These are phyloP conservation scores for Vaccinium darrowii DNA, from an alignment of 148 eudicot genomes.

Conservation along the genomic window DNA sequence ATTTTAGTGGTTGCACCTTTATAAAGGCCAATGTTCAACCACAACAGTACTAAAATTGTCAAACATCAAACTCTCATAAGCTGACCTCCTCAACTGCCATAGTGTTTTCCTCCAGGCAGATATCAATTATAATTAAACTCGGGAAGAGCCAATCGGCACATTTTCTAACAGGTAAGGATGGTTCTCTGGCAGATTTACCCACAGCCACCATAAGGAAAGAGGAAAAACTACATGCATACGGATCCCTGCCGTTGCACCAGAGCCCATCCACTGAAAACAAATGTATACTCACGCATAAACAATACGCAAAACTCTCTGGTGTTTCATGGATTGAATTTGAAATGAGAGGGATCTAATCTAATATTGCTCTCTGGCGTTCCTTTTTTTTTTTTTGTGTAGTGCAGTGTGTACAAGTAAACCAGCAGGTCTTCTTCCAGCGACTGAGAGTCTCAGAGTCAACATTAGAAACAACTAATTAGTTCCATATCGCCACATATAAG, in stretches of 20 bases:
- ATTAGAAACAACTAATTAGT: constrained; percentile 61
- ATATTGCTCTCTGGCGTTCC: constrained; percentile 38
- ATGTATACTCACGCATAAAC: neutral
- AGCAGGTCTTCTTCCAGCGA: constrained; percentile 94
- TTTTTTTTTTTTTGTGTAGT: constrained; percentile 46
- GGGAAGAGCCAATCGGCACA: constrained; percentile 86
- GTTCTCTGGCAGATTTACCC: constrained; percentile 89
- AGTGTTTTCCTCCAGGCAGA: constrained; percentile 68
- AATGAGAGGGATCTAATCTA: neutral
- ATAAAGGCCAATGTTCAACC: neutral
- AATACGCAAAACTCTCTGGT: neutral
- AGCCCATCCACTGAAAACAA: constrained; percentile 78
- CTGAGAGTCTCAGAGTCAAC: constrained; percentile 72
- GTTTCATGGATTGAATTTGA: neutral
- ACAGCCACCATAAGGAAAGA: constrained; percentile 72
- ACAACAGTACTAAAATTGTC: neutral
- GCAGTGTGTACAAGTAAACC: constrained; percentile 84
- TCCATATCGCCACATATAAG: constrained; percentile 16
- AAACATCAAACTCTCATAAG: neutral
- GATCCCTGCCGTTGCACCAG: constrained; percentile 95
- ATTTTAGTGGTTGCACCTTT: neutral
- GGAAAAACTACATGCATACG: constrained; percentile 82
- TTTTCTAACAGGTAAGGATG: constrained; percentile 89
- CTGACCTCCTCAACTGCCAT: constrained; percentile 78
- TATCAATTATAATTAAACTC: constrained; percentile 57